Percentiles rank a stretch among this genome's conserved stretches.
Conservation (phyloP, 139 green algal genomes). For the Chlamydomonas schloesseri region DNA sequence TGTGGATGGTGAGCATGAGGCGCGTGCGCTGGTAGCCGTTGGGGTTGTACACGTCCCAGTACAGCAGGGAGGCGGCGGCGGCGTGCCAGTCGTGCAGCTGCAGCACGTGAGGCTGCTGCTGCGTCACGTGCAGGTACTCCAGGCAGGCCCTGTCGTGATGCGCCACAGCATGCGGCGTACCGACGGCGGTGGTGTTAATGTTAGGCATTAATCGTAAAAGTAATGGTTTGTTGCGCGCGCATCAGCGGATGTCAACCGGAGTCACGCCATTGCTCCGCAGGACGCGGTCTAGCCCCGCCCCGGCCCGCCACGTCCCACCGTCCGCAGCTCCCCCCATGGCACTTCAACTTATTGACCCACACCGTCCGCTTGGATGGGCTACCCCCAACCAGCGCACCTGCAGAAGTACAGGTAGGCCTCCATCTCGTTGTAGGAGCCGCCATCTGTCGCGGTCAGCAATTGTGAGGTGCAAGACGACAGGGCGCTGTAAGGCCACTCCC, state of each 20-base stretch:
- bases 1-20: conserved; percentile 94
- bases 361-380: too few relatives aligned
- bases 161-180: too few relatives aligned
- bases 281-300: too few relatives aligned
- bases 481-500: too few relatives aligned
- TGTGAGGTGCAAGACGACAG: not conserved
- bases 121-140: conserved; percentile 79
- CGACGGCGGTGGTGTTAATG: too few relatives aligned
- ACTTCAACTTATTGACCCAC: too few relatives aligned
- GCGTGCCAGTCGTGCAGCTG: conserved; percentile 97
- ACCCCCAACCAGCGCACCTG: conserved; percentile 59
- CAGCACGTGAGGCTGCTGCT: conserved; percentile 66
- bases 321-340: too few relatives aligned
- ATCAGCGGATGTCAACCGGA: too few relatives aligned
- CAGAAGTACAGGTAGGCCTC: conserved; percentile 98
- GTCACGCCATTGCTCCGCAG: too few relatives aligned
- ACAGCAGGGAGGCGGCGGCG: conserved; percentile 52
- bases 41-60: conserved; percentile 30
- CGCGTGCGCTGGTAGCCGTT: conserved; percentile 40
- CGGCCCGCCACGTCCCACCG: too few relatives aligned
- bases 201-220: too few relatives aligned
- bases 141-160: conserved; percentile 76
- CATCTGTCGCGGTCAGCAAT: conserved; percentile 56
- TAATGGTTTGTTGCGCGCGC: not conserved
- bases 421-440: conserved; percentile 93